Conservation (phyloP, 1,284 basidiomycete genomes). For the Ustilago vetiveriae region DNA sequence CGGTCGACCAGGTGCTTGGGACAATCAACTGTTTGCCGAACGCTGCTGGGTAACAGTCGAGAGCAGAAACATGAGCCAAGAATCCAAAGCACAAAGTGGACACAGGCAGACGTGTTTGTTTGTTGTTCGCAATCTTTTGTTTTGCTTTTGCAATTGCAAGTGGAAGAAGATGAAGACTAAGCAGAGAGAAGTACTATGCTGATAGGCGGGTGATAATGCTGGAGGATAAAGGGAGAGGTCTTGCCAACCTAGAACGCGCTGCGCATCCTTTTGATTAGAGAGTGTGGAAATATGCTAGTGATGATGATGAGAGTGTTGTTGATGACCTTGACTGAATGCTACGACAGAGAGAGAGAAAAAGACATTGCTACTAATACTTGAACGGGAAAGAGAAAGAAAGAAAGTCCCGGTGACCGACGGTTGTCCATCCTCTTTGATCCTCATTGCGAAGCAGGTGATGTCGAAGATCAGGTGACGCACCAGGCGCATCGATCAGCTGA, state of each 20-base stretch:
- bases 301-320: slow-evolving; percentile 16
- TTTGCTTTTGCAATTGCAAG: slow-evolving; percentile 46
- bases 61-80: not conserved
- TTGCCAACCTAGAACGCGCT: slow-evolving; percentile 22
- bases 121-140: slow-evolving; percentile 37
- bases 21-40: too few relatives aligned
- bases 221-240: slow-evolving; percentile 2
- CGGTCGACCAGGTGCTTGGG: too few relatives aligned
- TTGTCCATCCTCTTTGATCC: slow-evolving; percentile 22
- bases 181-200: slow-evolving; percentile 18
- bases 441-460: not conserved
- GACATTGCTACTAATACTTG: slow-evolving; percentile 21
- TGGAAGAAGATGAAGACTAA: slow-evolving; percentile 18
- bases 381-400: slow-evolving; percentile 2
- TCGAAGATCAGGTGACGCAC: slow-evolving; percentile 9
- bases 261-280: slow-evolving; percentile 16
- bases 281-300: slow-evolving; percentile 17
- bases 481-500: slow-evolving; percentile 19
- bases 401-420: slow-evolving; percentile 36
- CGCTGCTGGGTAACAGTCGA: too few relatives aligned
- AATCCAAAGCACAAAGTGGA: not conserved
- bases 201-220: slow-evolving; percentile 8
- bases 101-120: not conserved
- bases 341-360: slow-evolving; percentile 24
- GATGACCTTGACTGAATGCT: slow-evolving; percentile 28